Base-by-base conservation (phyloP, 306 rosid genomes). In the Clitoria ternatea region DNA sequence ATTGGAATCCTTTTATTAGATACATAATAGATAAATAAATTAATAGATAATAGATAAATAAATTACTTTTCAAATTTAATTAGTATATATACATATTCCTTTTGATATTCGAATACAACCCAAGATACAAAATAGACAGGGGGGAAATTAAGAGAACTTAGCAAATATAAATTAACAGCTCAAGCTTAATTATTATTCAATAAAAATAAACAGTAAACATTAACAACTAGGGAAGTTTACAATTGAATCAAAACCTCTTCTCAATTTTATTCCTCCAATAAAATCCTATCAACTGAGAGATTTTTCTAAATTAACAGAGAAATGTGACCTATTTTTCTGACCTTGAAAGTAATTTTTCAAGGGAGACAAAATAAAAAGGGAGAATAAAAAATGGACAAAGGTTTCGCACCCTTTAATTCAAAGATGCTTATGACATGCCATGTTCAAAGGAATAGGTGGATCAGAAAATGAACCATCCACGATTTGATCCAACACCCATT, bases 391-490 rank as follows among this genome's bases (percentile, higher is more conserved):
- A 6, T 20, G 22, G 56, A 44, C 39, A 55, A 2, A 53, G 29
- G 52, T 37, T 39, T 69, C 17, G 49, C 61, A 44, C 13, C 52
- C 49, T 15, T 56, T 65, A 14, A 40, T 6, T 43, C 15, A 74
- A 53, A 33, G 37, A 40, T 75, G 47, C 66, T 65, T 70, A 56
- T 72, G 87, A 55, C 97, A 87, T 6, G 94, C 90, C 83, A 72
- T 68, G 20, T 76, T 83, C 80, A 88, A 54, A 19, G 88, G 86
- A 78, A 81, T 72, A 6, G 91, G 97, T 36, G 98, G 97, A 64
- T 90, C 92, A 7, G 92, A 87, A 76, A 80, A 79, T n/a, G 87
- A 81, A 43, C 96, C 97, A 22, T 72, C 74, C 8, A 73, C 81
- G 9, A 88, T 90, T 5, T 70, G 82, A 1, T 80, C 81, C 66